Conservation (phyloP, 2,329 filamentous ascomycete species). For the Scopulariopsis brevicaulis region DNA sequence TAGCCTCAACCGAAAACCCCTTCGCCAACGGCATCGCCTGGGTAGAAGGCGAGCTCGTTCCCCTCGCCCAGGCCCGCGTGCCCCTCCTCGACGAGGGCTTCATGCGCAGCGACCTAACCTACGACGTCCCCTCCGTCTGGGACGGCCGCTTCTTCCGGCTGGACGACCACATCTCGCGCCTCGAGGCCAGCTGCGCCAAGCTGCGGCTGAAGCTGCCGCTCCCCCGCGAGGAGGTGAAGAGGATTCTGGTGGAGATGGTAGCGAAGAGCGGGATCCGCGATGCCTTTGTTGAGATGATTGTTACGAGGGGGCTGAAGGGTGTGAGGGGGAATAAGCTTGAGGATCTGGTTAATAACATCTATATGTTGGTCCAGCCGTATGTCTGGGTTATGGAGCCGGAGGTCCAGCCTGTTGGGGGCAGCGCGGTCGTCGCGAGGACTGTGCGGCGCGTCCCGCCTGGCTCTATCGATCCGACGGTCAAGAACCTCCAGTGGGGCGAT, state of each 20-base stretch:
- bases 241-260: constrained; percentile 30
- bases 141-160: constrained; percentile 39
- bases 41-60: constrained; percentile 28
- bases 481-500: constrained; percentile 41
- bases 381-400: constrained; percentile 37
- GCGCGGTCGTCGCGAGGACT: constrained; percentile 30
- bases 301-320: constrained; percentile 32
- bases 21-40: constrained; percentile 33
- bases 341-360: constrained; percentile 27
- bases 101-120: constrained; percentile 37
- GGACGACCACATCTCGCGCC: constrained; percentile 32
- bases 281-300: constrained; percentile 37
- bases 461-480: constrained; percentile 36
- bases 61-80: constrained; percentile 33
- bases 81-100: constrained; percentile 39
- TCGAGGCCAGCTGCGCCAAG: constrained; percentile 31
- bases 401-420: constrained; percentile 25
- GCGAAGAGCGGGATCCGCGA: constrained; percentile 32
- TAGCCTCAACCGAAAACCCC: constrained; percentile 22
- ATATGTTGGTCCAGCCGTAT: constrained; percentile 35
- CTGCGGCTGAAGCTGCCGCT: constrained; percentile 30
- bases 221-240: constrained; percentile 23
- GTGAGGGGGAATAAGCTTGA: constrained; percentile 22
- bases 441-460: constrained; percentile 31
- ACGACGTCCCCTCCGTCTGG: constrained; percentile 40